Evolutionary conservation across 192 early-diverging fungal species (phyloP).

Genomic region (Coemansia sp.): DNA sequence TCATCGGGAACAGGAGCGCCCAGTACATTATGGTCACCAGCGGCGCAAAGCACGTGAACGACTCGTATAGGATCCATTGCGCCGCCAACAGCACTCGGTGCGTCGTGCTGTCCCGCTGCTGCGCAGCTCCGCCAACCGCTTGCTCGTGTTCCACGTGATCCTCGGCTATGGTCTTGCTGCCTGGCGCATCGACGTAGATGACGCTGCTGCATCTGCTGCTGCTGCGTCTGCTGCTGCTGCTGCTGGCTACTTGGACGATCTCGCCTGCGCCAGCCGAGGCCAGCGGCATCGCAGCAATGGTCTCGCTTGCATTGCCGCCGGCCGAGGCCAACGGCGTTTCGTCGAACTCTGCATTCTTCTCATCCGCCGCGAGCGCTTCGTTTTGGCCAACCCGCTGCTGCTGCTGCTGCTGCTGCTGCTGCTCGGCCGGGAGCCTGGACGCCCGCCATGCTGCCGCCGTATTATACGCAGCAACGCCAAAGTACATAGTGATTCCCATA

Average conservation of each 20-base stretch:
- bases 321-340: no score
- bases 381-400: neutral
- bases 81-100: slow-evolving; percentile 35
- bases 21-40: slow-evolving; percentile 49
- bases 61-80: slow-evolving; percentile 50
- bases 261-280: neutral
- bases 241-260: neutral
- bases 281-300: no score
- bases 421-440: neutral
- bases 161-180: neutral
- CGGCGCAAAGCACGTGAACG: slow-evolving; percentile 48
- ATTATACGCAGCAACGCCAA: slow-evolving; percentile 38
- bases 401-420: neutral
- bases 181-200: neutral
- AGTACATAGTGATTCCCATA: slow-evolving; percentile 43
- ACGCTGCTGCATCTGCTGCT: slow-evolving; percentile 1
- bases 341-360: neutral
- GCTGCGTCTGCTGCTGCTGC: neutral
- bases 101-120: neutral
- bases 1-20: slow-evolving; percentile 37
- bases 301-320: neutral
- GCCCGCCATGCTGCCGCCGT: slow-evolving; percentile 10
- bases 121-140: no score
- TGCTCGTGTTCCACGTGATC: neutral
- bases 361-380: neutral